These are phyloP conservation scores for Ilyonectria mors-panacis DNA, from an alignment of 2,329 filamentous ascomycete genomes.

Conservation along the genomic window DNA sequence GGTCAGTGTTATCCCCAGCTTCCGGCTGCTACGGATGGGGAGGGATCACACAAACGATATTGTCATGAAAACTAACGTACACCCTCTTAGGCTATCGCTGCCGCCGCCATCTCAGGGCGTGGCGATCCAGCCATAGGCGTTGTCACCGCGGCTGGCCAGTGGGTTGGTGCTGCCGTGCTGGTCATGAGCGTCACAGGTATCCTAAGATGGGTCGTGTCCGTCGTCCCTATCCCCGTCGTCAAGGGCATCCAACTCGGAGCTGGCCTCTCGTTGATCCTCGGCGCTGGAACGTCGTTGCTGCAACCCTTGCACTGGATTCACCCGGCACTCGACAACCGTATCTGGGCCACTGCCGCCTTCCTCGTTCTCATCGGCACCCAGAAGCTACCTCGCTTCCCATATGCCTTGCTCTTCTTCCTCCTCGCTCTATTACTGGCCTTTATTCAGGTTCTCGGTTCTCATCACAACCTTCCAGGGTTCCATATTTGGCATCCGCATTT, in stretches of 20 bases:
- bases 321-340: constrained; percentile 81
- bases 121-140: constrained; percentile 67
- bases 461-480: constrained; percentile 64
- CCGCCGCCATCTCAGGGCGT: constrained; percentile 83
- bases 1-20: constrained; percentile 52
- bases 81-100: constrained; percentile 79
- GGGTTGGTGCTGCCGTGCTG: constrained; percentile 81
- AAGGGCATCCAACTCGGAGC: constrained; percentile 97
- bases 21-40: background rate
- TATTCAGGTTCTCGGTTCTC: constrained; percentile 52
- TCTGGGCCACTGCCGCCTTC: constrained; percentile 84
- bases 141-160: constrained; percentile 83
- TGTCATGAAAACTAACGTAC: constrained; percentile 5
- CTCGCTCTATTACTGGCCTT: constrained; percentile 77
- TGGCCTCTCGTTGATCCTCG: constrained; percentile 85
- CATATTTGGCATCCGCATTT: constrained; percentile 73
- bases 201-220: constrained; percentile 79
- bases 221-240: constrained; percentile 88
- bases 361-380: constrained; percentile 78
- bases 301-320: constrained; percentile 77
- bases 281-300: constrained; percentile 79
- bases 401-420: constrained; percentile 80
- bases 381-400: constrained; percentile 78
- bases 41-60: background rate
- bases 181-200: constrained; percentile 85